Percentiles rank a stretch among this genome's conserved stretches.
phyloP scores from a whole-genome alignment of 75 land plant genomes.

The Ceratopteris richardii region DNA sequence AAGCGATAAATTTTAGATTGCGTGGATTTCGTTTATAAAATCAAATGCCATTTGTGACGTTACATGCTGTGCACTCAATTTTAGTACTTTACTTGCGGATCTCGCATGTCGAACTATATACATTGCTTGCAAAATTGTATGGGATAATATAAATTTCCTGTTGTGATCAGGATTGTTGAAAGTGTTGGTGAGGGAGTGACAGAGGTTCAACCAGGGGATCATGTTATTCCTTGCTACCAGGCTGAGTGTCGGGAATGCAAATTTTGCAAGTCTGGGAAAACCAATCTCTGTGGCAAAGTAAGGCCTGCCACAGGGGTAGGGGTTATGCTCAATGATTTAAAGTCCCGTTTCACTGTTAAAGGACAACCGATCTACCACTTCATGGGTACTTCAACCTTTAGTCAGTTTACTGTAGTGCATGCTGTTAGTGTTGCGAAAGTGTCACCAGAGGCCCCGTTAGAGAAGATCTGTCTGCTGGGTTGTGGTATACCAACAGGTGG shows the following conservation, averaged over 20 bases:
- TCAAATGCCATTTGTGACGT: no score
- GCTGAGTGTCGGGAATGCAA: constrained; percentile 94
- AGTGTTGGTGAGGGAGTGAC: constrained; percentile 98
- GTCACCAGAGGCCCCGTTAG: constrained; percentile 70
- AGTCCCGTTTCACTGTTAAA: constrained; percentile 67
- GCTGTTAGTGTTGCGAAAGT: constrained; percentile 86
- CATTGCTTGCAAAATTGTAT: no score
- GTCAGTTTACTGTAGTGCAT: constrained; percentile 90
- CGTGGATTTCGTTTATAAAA: no score
- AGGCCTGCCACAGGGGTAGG: constrained; percentile 76
- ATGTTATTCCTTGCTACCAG: constrained; percentile 96
- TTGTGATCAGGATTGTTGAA: constrained; percentile 70
- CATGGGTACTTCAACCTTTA: constrained; percentile 95
- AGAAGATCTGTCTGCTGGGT: constrained; percentile 87
- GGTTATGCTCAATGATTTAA: constrained; percentile 72
- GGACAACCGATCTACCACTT: constrained; percentile 83
- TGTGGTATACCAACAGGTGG: constrained; percentile 96
- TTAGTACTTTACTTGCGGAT: no score
- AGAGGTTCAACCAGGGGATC: constrained; percentile 89
- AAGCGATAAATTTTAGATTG: no score
- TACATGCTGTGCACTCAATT: no score
- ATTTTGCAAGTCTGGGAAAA: constrained; percentile 88
- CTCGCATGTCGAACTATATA: no score
- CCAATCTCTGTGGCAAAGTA: constrained; percentile 91
- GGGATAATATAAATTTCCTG: no score